These are phyloP conservation scores for Lactarius sp. DNA, from an alignment of 768 basidiomycete genomes.

Conservation along the genomic window DNA sequence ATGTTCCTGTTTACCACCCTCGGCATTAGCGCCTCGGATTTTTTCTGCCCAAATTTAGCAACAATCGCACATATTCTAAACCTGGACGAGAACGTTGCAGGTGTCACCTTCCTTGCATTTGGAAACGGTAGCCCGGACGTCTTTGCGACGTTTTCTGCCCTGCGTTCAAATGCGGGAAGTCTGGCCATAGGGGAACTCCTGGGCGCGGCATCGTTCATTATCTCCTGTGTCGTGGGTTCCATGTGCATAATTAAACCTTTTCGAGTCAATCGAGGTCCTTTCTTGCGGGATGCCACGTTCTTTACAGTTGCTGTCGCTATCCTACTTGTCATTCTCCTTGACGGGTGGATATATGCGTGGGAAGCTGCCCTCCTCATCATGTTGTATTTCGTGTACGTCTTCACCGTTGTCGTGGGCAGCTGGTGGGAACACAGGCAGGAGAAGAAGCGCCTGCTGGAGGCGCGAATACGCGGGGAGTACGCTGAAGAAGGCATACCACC, in stretches of 20 bases:
- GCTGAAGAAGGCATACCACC: constrained; percentile 41
- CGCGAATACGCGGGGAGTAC: constrained; percentile 55
- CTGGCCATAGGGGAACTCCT: constrained; percentile 93
- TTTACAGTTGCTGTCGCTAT: constrained; percentile 78
- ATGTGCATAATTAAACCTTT: constrained; percentile 98
- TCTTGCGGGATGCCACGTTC: constrained; percentile 92
- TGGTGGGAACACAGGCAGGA: constrained; percentile 69
- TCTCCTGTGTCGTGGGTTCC: constrained; percentile 93
- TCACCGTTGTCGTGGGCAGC: constrained; percentile 65
- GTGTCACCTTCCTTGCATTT: constrained; percentile 95
- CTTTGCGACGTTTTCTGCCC: constrained; percentile 92
- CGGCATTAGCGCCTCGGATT: constrained; percentile 92
- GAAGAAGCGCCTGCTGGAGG: constrained; percentile 42
- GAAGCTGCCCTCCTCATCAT: constrained; percentile 70
- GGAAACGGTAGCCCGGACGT: constrained; percentile 97
- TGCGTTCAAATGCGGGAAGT: constrained; percentile 78
- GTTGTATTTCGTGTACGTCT: constrained; percentile 75
- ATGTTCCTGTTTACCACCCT: constrained; percentile 93
- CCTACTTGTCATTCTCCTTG: constrained; percentile 73
- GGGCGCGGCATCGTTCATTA: constrained; percentile 94
- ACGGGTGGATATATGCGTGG: constrained; percentile 62
- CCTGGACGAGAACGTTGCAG: constrained; percentile 88
- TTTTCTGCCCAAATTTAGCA: constrained; percentile 94
- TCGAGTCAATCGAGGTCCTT: constrained; percentile 70
- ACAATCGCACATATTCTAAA: constrained; percentile 84